Evolutionary conservation across 2,329 filamentous ascomycete genomes (phyloP).

Genomic region (Phyllosticta capitalensis): DNA sequence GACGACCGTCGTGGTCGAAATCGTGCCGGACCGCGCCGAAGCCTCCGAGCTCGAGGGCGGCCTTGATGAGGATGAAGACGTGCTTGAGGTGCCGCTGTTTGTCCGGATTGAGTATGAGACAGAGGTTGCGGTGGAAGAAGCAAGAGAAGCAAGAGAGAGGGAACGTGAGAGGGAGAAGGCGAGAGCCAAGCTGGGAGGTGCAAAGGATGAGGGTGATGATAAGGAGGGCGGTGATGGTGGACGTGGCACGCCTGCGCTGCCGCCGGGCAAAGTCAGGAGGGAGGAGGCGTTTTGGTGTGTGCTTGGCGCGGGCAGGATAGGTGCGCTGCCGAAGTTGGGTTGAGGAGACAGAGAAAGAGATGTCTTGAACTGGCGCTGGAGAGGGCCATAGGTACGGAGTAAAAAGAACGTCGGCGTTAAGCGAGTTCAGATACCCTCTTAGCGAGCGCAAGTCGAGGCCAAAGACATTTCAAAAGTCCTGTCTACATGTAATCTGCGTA

Average conservation of each 20-base stretch:
- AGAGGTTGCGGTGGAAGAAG: conserved; percentile 51
- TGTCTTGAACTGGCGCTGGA: background rate
- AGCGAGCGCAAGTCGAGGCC: too few relatives aligned
- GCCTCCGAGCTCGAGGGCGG: conserved; percentile 27
- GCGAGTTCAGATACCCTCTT: background rate
- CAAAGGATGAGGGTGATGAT: background rate
- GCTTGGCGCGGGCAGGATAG: conserved; percentile 75
- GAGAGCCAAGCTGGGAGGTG: background rate
- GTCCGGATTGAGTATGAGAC: conserved; percentile 85
- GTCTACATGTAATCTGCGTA: too few relatives aligned
- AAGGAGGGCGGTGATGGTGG: background rate
- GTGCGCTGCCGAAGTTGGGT: conserved; percentile 8
- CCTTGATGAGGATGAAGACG: conserved; percentile 47
- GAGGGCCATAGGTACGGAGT: background rate
- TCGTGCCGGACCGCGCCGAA: conserved; percentile 49
- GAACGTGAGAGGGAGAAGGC: conserved; percentile 17
- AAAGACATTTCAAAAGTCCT: too few relatives aligned
- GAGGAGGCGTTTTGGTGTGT: conserved; percentile 96
- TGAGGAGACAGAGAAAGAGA: background rate
- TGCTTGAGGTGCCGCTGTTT: conserved; percentile 88
- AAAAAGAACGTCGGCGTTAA: background rate
- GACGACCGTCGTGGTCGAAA: conserved; percentile 88
- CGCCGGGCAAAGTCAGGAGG: conserved; percentile 55
- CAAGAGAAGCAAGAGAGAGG: conserved; percentile 19
- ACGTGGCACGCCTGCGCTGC: conserved; percentile 32